Evolutionary conservation across 176 grass and related monocot species (phyloP).

Genomic region (Poa pratensis): DNA sequence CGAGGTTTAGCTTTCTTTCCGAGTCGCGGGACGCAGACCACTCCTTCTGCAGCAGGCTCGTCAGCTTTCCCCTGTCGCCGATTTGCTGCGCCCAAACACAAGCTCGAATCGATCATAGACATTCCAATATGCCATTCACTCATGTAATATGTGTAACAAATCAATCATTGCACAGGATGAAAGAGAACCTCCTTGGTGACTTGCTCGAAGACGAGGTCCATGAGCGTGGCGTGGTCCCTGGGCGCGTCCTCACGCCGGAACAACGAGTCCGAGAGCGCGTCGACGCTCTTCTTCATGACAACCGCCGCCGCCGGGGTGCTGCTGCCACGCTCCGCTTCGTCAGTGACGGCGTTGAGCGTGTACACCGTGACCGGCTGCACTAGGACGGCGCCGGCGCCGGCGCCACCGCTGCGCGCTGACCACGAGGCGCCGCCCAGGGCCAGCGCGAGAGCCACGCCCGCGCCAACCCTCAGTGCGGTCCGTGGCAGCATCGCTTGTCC

Average conservation of each 20-base stretch:
- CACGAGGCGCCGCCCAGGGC: slow-evolving; percentile 45
- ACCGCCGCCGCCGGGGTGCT: not conserved
- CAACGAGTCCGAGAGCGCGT: slow-evolving; percentile 62
- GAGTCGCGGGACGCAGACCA: slow-evolving; percentile 19
- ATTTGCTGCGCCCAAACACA: slow-evolving; percentile 28
- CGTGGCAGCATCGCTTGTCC: not conserved
- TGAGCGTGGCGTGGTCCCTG: slow-evolving; percentile 50
- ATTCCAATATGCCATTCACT: not conserved
- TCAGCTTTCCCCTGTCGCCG: slow-evolving; percentile 37
- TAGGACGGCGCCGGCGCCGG: not conserved
- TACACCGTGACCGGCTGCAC: slow-evolving; percentile 25
- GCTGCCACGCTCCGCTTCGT: not conserved
- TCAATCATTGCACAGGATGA: not conserved
- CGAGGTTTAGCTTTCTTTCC: slow-evolving; percentile 42
- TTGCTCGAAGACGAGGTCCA: slow-evolving; percentile 71
- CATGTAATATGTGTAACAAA: no score
- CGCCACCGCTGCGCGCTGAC: slow-evolving; percentile 40
- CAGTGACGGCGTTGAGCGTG: slow-evolving; percentile 33
- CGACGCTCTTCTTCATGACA: slow-evolving; percentile 43
- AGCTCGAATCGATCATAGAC: not conserved
- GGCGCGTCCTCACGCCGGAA: slow-evolving; percentile 50
- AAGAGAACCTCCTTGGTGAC: slow-evolving; percentile 60
- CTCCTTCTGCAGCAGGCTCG: slow-evolving; percentile 51
- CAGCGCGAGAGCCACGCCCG: slow-evolving; percentile 46
- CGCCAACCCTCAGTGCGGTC: slow-evolving; percentile 40